Conservation (phyloP, 495 filamentous ascomycete genomes). For the Hyaloscypha variabilis region DNA sequence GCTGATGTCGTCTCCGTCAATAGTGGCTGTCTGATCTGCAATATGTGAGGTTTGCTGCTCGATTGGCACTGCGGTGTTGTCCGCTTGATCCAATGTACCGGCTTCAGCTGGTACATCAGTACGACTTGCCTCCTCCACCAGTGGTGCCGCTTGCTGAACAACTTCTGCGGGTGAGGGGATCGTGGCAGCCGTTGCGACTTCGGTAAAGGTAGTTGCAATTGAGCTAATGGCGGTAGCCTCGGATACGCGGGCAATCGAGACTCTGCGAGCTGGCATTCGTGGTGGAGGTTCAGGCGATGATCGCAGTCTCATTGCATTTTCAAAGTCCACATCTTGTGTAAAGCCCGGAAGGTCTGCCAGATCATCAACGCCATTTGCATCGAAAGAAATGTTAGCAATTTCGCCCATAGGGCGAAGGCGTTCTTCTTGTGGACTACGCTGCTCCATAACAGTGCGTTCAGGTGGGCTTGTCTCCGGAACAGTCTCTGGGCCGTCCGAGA, state of each 20-base stretch:
- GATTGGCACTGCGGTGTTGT: no score
- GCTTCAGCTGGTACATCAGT: background rate
- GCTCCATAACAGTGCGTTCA: background rate
- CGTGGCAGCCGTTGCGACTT: background rate
- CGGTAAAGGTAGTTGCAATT: background rate
- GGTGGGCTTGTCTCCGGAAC: conserved; percentile 31
- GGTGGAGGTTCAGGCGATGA: conserved; percentile 11
- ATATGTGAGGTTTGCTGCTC: background rate
- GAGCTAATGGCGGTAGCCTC: background rate
- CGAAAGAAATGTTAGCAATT: conserved; percentile 28
- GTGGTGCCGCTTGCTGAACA: background rate
- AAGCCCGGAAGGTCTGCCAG: conserved; percentile 22
- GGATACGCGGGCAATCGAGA: background rate
- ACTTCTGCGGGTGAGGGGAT: background rate
- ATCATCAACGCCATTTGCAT: conserved; percentile 6
- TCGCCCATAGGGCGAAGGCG: conserved; percentile 26
- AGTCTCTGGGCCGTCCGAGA: conserved; percentile 16
- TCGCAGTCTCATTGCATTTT: conserved; percentile 10
- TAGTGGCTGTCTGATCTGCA: background rate
- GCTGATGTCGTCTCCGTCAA: background rate
- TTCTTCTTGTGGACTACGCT: conserved; percentile 12
- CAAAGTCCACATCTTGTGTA: conserved; percentile 28
- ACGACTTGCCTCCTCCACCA: background rate
- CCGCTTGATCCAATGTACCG: no score
- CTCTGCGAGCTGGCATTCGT: background rate